A percentile compares a stretch with the other conserved stretches of the same genome.
phyloP scores from a whole-genome alignment of 1,139 yeast species.

The Kodamaea ohmeri region DNA sequence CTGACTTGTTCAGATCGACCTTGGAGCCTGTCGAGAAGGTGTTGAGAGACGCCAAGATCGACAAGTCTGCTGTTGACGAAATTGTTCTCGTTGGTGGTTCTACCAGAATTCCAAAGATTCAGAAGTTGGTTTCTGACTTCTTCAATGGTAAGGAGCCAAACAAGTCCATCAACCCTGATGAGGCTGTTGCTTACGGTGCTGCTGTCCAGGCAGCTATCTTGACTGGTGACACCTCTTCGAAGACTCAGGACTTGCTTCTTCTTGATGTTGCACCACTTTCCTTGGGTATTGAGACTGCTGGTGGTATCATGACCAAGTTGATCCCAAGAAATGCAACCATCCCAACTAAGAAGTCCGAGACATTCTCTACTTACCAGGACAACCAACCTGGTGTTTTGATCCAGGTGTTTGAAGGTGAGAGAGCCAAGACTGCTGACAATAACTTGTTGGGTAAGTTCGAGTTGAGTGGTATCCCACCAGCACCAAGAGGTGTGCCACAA shows the following conservation, averaged over 20 bases:
- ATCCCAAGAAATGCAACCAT: conserved; percentile 47
- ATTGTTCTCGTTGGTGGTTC: conserved; percentile 91
- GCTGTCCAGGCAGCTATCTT: conserved; percentile 41
- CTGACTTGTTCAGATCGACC: conserved; percentile 80
- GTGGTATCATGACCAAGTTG: conserved; percentile 49
- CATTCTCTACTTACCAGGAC: conserved; percentile 48
- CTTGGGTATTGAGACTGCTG: conserved; percentile 48
- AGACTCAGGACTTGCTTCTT: conserved; percentile 27
- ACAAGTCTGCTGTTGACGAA: conserved; percentile 78
- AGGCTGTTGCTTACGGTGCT: conserved; percentile 74
- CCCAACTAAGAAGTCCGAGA: conserved; percentile 48
- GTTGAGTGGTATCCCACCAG: conserved; percentile 47
- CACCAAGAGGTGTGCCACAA: conserved; percentile 51
- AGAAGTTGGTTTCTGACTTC: conserved; percentile 80
- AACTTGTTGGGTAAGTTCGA: conserved; percentile 46
- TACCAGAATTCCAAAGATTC: conserved; percentile 92
- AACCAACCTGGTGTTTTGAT: conserved; percentile 48
- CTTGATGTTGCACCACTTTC: conserved; percentile 49
- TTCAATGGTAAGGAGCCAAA: conserved; percentile 89
- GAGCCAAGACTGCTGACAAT: conserved; percentile 45
- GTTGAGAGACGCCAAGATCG: conserved; percentile 74
- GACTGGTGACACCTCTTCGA: conserved; percentile 26
- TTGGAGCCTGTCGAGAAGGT: conserved; percentile 86
- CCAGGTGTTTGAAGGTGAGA: conserved; percentile 48
- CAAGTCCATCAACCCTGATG: conserved; percentile 76